Evolutionary conservation across 2,329 filamentous ascomycete species (phyloP).

Genomic region (Fusarium metavorans): DNA sequence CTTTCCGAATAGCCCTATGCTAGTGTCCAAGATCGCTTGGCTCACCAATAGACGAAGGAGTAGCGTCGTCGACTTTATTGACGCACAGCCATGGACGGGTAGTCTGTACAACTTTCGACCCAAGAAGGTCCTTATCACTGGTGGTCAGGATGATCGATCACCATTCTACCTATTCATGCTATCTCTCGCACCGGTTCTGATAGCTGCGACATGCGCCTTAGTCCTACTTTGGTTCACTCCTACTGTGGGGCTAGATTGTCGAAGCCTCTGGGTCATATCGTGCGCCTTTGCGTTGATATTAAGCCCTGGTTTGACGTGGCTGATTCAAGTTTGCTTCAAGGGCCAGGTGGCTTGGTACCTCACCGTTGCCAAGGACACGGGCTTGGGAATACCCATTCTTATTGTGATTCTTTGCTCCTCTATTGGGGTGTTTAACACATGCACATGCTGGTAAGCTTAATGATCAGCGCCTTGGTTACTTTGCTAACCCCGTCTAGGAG

Average conservation of each 20-base stretch:
- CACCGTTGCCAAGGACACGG: background rate
- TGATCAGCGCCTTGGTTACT: background rate
- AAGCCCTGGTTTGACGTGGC: constrained; percentile 7
- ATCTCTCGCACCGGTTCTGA: background rate
- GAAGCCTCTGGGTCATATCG: background rate
- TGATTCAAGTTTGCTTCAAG: background rate
- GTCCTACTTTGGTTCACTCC: constrained; percentile 4
- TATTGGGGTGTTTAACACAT: constrained; percentile 2
- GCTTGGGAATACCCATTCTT: background rate
- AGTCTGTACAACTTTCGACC: constrained; percentile 10
- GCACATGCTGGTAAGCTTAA: background rate
- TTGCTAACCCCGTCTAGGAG: background rate
- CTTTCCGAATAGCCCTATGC: background rate
- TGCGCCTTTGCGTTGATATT: background rate
- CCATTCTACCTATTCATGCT: background rate
- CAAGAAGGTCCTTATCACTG: background rate
- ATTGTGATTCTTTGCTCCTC: background rate
- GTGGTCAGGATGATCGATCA: background rate
- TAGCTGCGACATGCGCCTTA: background rate
- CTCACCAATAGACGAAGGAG: background rate
- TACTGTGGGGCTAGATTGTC: background rate
- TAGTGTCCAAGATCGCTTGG: background rate
- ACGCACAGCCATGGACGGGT: constrained; percentile 12
- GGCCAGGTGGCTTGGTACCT: constrained; percentile 9
- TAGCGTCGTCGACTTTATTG: background rate